phyloP scores from a whole-genome alignment of 345 rosid genomes.

The Raphanus sativus region DNA sequence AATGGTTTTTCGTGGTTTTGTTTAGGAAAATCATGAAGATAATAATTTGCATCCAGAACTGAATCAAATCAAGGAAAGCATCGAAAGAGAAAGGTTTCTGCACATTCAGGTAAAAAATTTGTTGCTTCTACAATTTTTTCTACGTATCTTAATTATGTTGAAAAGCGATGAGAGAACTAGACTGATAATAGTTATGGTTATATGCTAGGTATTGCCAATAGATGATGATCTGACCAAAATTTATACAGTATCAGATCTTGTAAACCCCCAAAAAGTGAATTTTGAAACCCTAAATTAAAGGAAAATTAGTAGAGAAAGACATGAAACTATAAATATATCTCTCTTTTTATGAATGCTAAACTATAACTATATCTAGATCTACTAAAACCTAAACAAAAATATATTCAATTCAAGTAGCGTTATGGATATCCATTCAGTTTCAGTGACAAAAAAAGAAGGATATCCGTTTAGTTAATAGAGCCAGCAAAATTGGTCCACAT shows the following conservation, averaged over 20 bases:
- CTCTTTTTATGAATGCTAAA: no score
- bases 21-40: conserved; percentile 47
- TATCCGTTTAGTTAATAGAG: neutral
- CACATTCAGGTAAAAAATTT: conserved; percentile 40
- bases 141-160: neutral
- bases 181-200: neutral
- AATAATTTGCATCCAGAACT: conserved; percentile 52
- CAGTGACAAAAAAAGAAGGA: neutral
- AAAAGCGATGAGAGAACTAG: neutral
- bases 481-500: neutral
- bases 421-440: neutral
- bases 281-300: neutral
- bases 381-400: neutral
- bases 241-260: neutral
- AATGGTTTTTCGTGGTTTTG: neutral
- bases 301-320: neutral
- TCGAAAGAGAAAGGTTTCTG: conserved; percentile 57
- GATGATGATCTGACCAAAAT: neutral
- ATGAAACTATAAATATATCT: no score
- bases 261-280: neutral
- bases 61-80: conserved; percentile 59
- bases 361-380: neutral
- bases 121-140: neutral
- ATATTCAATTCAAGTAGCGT: neutral
- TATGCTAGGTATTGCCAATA: neutral